Percentiles rank a stretch among this genome's conserved stretches.
phyloP scores from a whole-genome alignment of 2,329 filamentous ascomycete genomes.

The Cladophialophora yegresii region DNA sequence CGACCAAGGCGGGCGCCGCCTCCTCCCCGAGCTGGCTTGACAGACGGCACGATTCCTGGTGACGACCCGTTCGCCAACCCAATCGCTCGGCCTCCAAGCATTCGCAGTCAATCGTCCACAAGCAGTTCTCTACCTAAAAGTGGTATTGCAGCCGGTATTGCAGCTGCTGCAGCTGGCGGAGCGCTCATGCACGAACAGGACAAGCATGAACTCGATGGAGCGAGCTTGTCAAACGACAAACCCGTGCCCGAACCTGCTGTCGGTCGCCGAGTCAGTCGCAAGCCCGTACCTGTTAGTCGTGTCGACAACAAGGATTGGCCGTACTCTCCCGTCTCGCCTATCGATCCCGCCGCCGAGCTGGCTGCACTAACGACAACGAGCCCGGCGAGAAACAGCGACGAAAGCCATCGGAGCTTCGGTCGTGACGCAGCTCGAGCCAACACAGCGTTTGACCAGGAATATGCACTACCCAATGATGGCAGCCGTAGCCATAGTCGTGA shows the following conservation, averaged over 20 bases:
- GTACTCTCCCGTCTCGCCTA: constrained; percentile 26
- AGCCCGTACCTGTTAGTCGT: constrained; percentile 27
- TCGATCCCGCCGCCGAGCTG: constrained; percentile 19
- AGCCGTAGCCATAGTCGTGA: constrained; percentile 8
- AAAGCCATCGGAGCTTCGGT: constrained; percentile 17
- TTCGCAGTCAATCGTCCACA: constrained; percentile 7
- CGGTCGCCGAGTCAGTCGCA: constrained; percentile 20
- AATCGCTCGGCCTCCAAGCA: constrained; percentile 7
- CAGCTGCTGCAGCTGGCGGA: constrained; percentile 28
- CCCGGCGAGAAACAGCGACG: constrained; percentile 15
- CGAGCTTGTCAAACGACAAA: constrained; percentile 5
- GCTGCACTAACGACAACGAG: background rate
- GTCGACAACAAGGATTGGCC: constrained; percentile 32
- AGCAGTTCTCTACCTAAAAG: constrained; percentile 11
- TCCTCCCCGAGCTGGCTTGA: constrained; percentile 28
- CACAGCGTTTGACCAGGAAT: constrained; percentile 25
- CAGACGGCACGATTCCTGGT: constrained; percentile 23
- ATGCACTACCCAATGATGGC: background rate
- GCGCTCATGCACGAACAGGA: constrained; percentile 25
- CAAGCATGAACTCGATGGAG: constrained; percentile 16
- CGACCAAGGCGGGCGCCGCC: constrained; percentile 33
- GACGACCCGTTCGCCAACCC: constrained; percentile 27
- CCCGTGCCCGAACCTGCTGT: background rate
- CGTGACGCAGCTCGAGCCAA: constrained; percentile 29
- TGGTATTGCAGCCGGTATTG: constrained; percentile 27